Evolutionary conservation across 1,139 yeast species (phyloP), one percentile per base, ranked within the genome.

Genomic region (Komagataea norvegica): DNA sequence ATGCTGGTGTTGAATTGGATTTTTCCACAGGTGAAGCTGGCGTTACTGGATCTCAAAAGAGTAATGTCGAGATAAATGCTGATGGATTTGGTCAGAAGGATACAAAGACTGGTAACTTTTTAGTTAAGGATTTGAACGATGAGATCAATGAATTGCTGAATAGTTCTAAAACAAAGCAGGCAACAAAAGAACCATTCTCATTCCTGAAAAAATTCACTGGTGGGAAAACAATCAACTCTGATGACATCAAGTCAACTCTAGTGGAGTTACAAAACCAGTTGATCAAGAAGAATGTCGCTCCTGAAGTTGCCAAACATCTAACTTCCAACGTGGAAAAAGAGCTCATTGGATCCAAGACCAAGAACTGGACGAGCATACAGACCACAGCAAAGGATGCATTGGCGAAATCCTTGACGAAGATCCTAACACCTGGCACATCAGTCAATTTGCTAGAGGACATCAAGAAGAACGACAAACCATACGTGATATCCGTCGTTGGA

Each of bases 401-500:
- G 57, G 74, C 78, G 1, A 85, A 78, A 27, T 89, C 91, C 36
- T 66, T 91, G 37, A 79, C 89, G 33, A 82, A 84, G 52, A 77
- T 89, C 33, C 67, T 91, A 46, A 89, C 98, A 0, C 98, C 98
- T 10, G 86, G 89, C 47, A 87, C 93, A 1, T 87, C 96, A 1
- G 79, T 91, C 1, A 95, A 91, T 56, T 66, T 91, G 43, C 68
- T 91, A 22, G 85, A 86, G 49, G 95, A 88, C 52, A 85, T 91
- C 41, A 84, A 84, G 55, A 56, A 56, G 16, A 56, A 60, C 11
- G 51, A 58, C n/a, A 62, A 72, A 25, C 97, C 98, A 1, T 91
- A 87, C 51, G 96, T 91, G 13, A 87, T 91, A 42, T 88, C 97
- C 0, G 93, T 91, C 15, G 98, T 91, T 23, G 98, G 98, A 24